Conservation (phyloP, 2,329 filamentous ascomycete genomes). For the Stagonosporopsis tanaceti region DNA sequence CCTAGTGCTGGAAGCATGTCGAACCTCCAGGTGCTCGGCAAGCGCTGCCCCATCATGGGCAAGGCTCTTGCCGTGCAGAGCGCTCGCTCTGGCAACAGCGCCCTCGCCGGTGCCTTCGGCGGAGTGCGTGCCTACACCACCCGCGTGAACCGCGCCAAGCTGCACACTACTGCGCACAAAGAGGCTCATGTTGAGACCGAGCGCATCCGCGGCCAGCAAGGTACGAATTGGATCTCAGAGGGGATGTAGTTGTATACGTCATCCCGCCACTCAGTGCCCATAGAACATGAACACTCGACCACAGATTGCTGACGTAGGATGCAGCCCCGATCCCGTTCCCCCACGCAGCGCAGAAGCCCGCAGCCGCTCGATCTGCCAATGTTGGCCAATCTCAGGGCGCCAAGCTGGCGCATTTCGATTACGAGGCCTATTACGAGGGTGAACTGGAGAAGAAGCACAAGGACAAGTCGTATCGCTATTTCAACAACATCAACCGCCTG, state of each 20-base stretch:
- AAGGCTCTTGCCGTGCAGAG: conserved; percentile 91
- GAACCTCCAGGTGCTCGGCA: conserved; percentile 91
- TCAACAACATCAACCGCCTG: conserved; percentile 99
- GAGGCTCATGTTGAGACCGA: conserved; percentile 77
- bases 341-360: conserved; percentile 36
- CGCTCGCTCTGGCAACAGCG: conserved; percentile 57
- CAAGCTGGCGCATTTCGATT: conserved; percentile 75
- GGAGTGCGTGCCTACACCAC: conserved; percentile 59
- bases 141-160: conserved; percentile 69
- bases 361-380: conserved; percentile 29
- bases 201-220: conserved; percentile 47
- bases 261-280: conserved; percentile 8
- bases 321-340: conserved; percentile 43
- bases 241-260: conserved; percentile 2
- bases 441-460: conserved; percentile 99
- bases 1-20: conserved; percentile 93
- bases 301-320: conserved; percentile 1
- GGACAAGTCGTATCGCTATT: conserved; percentile 99
- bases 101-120: conserved; percentile 59
- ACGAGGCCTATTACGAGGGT: conserved; percentile 84
- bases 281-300: conserved; percentile 6
- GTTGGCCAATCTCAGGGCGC: conserved; percentile 58
- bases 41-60: conserved; percentile 98
- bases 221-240: conserved; percentile 44
- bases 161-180: conserved; percentile 82